phyloP scores from a whole-genome alignment of 345 rosid genomes.

The Citrus maxima region DNA sequence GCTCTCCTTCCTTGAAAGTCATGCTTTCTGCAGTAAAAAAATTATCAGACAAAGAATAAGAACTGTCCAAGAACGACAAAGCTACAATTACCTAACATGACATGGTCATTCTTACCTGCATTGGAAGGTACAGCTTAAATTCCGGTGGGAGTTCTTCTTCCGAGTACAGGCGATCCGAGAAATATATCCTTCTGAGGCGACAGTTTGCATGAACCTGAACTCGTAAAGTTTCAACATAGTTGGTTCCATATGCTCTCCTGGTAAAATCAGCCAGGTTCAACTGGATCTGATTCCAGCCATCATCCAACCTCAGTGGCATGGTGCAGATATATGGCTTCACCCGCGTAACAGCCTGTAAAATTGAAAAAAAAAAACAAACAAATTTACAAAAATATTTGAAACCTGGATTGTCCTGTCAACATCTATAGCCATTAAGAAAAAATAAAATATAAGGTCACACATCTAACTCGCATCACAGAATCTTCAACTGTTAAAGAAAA shows the following conservation, averaged over 20 bases:
- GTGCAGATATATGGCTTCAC: conserved; percentile 96
- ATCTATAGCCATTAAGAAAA: background rate
- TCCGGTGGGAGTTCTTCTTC: conserved; percentile 99
- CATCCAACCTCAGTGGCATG: conserved; percentile 93
- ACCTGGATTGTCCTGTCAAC: background rate
- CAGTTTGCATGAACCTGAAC: conserved; percentile 98
- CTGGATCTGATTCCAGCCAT: conserved; percentile 97
- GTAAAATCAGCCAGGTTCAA: conserved; percentile 90
- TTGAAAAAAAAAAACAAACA: background rate
- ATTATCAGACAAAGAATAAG: background rate
- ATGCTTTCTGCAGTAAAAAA: conserved; percentile 48
- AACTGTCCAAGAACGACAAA: background rate
- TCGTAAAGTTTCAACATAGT: conserved; percentile 87
- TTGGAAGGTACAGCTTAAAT: conserved; percentile 87
- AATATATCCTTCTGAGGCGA: conserved; percentile 84
- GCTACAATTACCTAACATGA: background rate
- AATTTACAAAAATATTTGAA: background rate
- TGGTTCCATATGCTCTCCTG: conserved; percentile 92
- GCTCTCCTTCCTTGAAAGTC: background rate
- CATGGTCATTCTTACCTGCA: conserved; percentile 53
- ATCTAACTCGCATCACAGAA: background rate
- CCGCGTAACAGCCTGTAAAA: conserved; percentile 71
- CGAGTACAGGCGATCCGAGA: conserved; percentile 87
- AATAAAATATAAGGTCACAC: background rate
- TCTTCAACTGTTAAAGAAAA: background rate